Percentiles rank a stretch among this genome's conserved stretches.
Evolutionary conservation across 176 grass and related monocot species (phyloP).

Genomic region (Eremochloa ophiuroides): DNA sequence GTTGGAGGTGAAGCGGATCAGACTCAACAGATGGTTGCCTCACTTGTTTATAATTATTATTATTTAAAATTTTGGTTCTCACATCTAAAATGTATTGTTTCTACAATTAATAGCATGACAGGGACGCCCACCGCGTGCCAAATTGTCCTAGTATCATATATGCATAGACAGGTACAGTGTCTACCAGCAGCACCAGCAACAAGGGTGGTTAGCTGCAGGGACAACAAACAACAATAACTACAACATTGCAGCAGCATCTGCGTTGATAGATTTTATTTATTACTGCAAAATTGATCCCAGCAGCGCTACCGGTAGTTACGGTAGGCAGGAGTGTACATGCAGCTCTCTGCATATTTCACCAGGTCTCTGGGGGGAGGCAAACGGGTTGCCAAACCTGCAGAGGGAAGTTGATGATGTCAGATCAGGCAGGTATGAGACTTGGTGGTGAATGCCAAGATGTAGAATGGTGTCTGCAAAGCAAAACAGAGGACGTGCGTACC

Average conservation of each 20-base stretch:
- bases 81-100: no score
- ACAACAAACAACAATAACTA: slow-evolving; percentile 1
- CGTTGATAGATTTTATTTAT: slow-evolving; percentile 31
- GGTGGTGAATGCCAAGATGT: not conserved
- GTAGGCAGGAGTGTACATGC: slow-evolving; percentile 91
- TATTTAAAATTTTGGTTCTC: no score
- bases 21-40: no score
- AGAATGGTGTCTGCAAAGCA: not conserved
- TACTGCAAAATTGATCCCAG: slow-evolving; percentile 47
- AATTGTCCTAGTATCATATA: not conserved
- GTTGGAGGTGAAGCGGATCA: no score
- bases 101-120: no score
- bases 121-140: no score
- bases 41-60: no score
- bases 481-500: slow-evolving; percentile 35
- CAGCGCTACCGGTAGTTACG: slow-evolving; percentile 62
- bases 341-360: slow-evolving; percentile 85
- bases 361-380: slow-evolving; percentile 66
- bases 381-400: slow-evolving; percentile 73
- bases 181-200: slow-evolving; percentile 1
- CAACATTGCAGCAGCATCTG: slow-evolving; percentile 22
- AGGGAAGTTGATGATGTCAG: not conserved
- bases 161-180: slow-evolving; percentile 16
- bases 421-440: not conserved
- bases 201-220: not conserved